Evolutionary conservation across 1,284 basidiomycete species (phyloP), one percentile per base, ranked within the genome.

Genomic region (Apiotrichum domesticum): DNA sequence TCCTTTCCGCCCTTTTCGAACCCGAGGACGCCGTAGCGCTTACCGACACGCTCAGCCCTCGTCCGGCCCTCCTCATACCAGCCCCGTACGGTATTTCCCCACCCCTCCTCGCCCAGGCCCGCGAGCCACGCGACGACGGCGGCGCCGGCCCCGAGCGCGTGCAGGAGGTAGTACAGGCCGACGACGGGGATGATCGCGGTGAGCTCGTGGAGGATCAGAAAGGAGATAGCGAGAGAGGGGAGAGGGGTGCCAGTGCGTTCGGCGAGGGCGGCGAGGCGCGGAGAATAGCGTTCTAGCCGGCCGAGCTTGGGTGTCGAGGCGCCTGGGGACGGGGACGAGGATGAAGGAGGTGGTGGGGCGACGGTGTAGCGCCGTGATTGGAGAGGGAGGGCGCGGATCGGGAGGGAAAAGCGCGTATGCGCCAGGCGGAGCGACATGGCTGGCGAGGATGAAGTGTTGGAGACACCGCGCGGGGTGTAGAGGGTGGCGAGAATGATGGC

Each of bases 191-290:
- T 77, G 54, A 95, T 69, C 0, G 92, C 91, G 0, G 90, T 94
- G 13, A 91, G 66, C 72, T 97, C 93, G 72, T 96, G 93, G 7
- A 97, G 79, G 51, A 94, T 77, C 2, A 84, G 83, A 68, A 96
- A 95, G 1, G 90, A 89, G 40, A 88, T 65, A 4, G 86, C 73
- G 51, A 96, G 81, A 2, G 89, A 89, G 0, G 89, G 81, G 0
- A 93, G 74, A 6, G 90, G 87, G 3, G 73, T 66, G 51, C 70
- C 67, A 1, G 74, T 73, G 5, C 69, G 65, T 5, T 51, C 35
- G 2, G 71, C 67, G 2, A 76, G 57, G 4, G 46, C 43, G 2
- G 54, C 46, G 6, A 75, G 68, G 41, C 54, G 60, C 8, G 72
- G 67, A 0, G 66, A 59, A 52, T 72, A 71, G 9, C 54, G 48